These are phyloP conservation scores for Panicum hallii DNA, from an alignment of 202 grass and related monocot genomes.

Conservation along the genomic window DNA sequence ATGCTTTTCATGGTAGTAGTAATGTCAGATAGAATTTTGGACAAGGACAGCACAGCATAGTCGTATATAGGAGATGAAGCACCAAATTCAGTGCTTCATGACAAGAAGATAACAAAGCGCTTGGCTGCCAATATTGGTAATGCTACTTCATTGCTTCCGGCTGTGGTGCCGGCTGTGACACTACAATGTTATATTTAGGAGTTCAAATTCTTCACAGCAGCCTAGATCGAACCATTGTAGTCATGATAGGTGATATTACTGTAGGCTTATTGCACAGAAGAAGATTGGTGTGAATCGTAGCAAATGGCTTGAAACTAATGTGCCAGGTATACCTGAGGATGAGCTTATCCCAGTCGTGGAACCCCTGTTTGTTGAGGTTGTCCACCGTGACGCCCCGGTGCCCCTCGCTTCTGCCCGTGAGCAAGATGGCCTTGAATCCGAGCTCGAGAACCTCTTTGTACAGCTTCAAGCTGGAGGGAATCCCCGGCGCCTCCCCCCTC, in stretches of 20 bases:
- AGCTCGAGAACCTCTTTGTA: constrained; percentile 67
- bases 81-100: background rate
- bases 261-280: background rate
- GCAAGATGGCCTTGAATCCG: constrained; percentile 64
- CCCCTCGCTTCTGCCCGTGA: constrained; percentile 65
- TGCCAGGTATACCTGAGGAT: constrained; percentile 60
- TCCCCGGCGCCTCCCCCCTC: constrained; percentile 61
- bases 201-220: background rate
- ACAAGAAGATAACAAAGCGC: background rate
- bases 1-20: too few species aligned
- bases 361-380: constrained; percentile 69
- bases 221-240: background rate
- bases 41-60: background rate
- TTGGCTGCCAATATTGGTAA: background rate
- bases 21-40: background rate
- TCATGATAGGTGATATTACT: background rate
- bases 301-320: background rate
- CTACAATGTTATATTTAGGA: background rate
- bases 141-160: too few species aligned
- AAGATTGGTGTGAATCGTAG: background rate
- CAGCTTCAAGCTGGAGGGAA: constrained; percentile 61
- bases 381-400: constrained; percentile 52
- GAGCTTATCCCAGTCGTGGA: constrained; percentile 75
- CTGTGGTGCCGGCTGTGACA: background rate
- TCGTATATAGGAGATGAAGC: background rate